Conservation (phyloP, 2,329 filamentous ascomycete genomes). For the Zasmidium citrigriseum region DNA sequence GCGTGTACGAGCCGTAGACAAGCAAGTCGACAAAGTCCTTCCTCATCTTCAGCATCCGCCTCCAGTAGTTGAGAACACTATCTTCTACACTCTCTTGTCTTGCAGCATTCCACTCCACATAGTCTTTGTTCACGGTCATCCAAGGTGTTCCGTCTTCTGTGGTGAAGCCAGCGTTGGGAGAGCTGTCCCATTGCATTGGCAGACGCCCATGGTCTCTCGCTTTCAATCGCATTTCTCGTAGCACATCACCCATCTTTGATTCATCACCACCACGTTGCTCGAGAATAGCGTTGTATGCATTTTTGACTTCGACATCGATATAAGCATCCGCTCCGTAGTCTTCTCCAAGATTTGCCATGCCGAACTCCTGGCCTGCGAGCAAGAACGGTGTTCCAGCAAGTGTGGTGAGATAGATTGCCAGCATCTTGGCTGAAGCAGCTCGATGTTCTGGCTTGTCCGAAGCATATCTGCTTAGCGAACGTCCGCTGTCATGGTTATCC, state of each 20-base stretch:
- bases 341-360: conserved; percentile 52
- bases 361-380: conserved; percentile 68
- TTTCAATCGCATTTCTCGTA: conserved; percentile 11
- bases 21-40: conserved; percentile 23
- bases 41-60: conserved; percentile 31
- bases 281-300: conserved; percentile 1
- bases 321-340: conserved; percentile 36
- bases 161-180: conserved; percentile 63
- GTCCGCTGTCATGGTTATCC: conserved; percentile 66
- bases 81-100: conserved; percentile 52
- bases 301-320: conserved; percentile 44
- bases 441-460: conserved; percentile 52
- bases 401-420: conserved; percentile 35
- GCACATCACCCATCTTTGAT: conserved; percentile 10
- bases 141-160: conserved; percentile 9
- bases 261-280: conserved; percentile 21
- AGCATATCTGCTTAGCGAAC: conserved; percentile 58
- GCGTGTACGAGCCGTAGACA: conserved; percentile 25
- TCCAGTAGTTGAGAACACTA: conserved; percentile 61
- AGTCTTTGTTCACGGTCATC: conserved; percentile 20
- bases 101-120: conserved; percentile 15
- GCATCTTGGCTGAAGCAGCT: conserved; percentile 56
- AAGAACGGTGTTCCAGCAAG: conserved; percentile 55
- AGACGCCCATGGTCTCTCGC: conserved; percentile 54
- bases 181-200: conserved; percentile 66